Conservation (phyloP, 768 basidiomycete species). For the Hygrophoropsis aurantiaca region DNA sequence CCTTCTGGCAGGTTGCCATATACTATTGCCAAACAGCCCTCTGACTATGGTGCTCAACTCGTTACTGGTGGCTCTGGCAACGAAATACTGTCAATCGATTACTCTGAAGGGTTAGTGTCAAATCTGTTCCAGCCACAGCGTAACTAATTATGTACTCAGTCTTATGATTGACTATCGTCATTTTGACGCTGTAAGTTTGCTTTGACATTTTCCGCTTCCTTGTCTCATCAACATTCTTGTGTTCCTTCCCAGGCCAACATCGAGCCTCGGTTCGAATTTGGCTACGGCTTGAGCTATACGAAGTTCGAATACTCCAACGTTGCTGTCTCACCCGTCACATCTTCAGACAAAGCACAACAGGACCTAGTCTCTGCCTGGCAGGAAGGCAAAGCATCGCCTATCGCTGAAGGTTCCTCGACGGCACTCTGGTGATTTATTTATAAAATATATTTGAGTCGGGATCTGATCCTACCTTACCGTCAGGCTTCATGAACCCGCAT, state of each 20-base stretch:
- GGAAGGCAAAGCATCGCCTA: constrained; percentile 9
- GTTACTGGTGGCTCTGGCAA: constrained; percentile 33
- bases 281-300: constrained; percentile 44
- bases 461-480: neutral
- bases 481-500: constrained; percentile 27
- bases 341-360: constrained; percentile 30
- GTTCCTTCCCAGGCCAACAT: constrained; percentile 66
- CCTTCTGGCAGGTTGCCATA: constrained; percentile 71
- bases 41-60: constrained; percentile 60
- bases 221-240: too few relatives aligned
- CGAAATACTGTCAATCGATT: constrained; percentile 52
- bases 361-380: constrained; percentile 11
- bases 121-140: too few relatives aligned
- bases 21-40: constrained; percentile 62
- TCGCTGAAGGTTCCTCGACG: constrained; percentile 5
- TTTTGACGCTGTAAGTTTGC: constrained; percentile 50
- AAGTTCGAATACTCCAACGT: constrained; percentile 38
- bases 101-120: constrained; percentile 54
- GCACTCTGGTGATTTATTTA: constrained; percentile 11
- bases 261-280: constrained; percentile 57
- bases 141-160: constrained; percentile 14
- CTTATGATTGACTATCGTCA: constrained; percentile 65
- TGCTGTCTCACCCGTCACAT: constrained; percentile 31
- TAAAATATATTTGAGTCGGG: too few relatives aligned
- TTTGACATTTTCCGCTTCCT: constrained; percentile 14